Percentiles rank a stretch among this genome's conserved stretches.
Evolutionary conservation across 208 protist species (phyloP).

Genomic region (Acanthamoeba sp.): DNA sequence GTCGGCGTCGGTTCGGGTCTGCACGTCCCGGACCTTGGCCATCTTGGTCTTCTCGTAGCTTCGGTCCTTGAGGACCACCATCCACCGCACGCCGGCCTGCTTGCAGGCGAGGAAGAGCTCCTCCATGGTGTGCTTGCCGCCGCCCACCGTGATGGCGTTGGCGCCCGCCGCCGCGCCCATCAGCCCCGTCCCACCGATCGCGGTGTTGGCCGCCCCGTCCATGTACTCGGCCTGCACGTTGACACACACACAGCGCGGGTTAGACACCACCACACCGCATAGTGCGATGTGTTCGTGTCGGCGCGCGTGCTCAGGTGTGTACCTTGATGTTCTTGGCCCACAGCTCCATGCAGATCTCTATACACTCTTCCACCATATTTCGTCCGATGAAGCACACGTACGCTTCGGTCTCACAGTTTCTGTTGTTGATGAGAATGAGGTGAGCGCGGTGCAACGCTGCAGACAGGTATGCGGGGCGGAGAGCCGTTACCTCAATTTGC

Average conservation of each 20-base stretch:
- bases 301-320: background rate
- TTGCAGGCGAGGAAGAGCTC: constrained; percentile 44
- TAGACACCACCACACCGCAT: background rate
- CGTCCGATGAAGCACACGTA: constrained; percentile 57
- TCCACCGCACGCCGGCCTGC: constrained; percentile 43
- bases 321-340: constrained; percentile 72
- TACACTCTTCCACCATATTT: constrained; percentile 50
- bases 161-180: constrained; percentile 30
- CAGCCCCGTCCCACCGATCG: background rate
- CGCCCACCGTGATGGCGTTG: background rate
- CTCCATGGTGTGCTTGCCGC: constrained; percentile 11
- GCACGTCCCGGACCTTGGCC: constrained; percentile 59
- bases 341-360: constrained; percentile 60
- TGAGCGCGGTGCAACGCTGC: too few species aligned
- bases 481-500: background rate
- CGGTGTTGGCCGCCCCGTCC: background rate
- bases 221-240: constrained; percentile 64
- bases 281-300: background rate
- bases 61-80: constrained; percentile 63
- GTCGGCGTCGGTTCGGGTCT: constrained; percentile 21
- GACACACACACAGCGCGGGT: background rate
- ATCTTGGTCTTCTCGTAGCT: constrained; percentile 62
- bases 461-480: background rate
- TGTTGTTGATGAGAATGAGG: background rate
- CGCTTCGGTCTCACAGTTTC: constrained; percentile 62